Base-by-base conservation (phyloP, 345 rosid genomes). In the Isatis tinctoria region DNA sequence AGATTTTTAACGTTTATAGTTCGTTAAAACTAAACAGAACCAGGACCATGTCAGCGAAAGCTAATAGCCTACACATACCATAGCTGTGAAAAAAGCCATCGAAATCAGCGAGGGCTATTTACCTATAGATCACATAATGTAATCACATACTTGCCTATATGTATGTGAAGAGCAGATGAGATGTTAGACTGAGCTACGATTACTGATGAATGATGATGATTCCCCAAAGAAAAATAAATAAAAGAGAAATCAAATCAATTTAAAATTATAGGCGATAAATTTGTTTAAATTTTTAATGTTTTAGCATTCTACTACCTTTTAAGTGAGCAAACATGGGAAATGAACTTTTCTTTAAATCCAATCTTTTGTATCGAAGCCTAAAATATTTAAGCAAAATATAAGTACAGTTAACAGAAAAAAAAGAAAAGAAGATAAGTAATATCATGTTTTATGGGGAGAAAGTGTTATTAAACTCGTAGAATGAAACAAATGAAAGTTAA, bases 21-120 rank as follows among this genome's bases (percentile, higher is more conserved):
- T 60, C 48, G 62, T 67, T 60, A 75, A 75, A 52, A 69, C 69
- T 52, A 68, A 40, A 70, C 63, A 68, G 69, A 69, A 61, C 32
- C 65, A 75, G 78, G 53, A 66, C 67, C 60, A 58, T 74, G 61
- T 74, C 53, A 74, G 78, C 60, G 67, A 74, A 48, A 74, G 67
- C 35, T 18, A 49, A 47, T 10, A 59, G 44, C 10, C 78, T 74
- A 66, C 47, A 12, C 52, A 39, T 58, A 74, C 27, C 44, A 30
- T 67, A 74, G 78, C 67, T 58, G 61, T 48, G 72, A 37, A 37
- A 58, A 40, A 62, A 51, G 67, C 67, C 53, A 74, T 59, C 36
- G 78, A 74, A 74, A 74, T 66, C 67, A 74, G 61, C 60, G 78
- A 66, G 52, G 60, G 60, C 78, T 74, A 58, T 35, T n/a, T 8